Evolutionary conservation across 2,329 filamentous ascomycete species (phyloP).

Genomic region (Nothomitra cinnamomea): DNA sequence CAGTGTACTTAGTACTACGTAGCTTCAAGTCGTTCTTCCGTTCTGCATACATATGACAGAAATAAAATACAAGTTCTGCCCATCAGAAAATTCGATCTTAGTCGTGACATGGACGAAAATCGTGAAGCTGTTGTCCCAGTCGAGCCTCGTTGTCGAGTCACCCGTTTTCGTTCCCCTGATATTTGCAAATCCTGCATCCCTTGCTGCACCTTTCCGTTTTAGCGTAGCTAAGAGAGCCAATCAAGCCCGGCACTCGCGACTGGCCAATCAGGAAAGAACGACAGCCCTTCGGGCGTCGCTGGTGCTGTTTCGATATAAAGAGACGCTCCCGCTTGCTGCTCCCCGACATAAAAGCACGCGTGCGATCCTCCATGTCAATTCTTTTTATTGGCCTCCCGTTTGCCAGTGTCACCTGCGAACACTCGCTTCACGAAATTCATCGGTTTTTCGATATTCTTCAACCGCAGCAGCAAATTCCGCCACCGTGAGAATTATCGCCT

Average conservation of each 20-base stretch:
- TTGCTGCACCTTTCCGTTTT: slow-evolving; percentile 6
- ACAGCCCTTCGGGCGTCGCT: background rate
- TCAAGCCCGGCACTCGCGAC: background rate
- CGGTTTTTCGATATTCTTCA: background rate
- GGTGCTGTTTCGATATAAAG: slow-evolving; percentile 1
- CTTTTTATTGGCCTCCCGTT: background rate
- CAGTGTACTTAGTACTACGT: no score
- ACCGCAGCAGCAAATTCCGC: no score
- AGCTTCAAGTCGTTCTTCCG: no score
- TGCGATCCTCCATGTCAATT: slow-evolving; percentile 3
- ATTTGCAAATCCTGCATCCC: background rate
- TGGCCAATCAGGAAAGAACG: background rate
- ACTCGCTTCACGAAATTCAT: background rate
- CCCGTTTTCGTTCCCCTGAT: background rate
- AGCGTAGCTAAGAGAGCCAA: slow-evolving; percentile 4
- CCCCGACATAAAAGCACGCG: slow-evolving; percentile 2
- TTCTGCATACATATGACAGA: no score
- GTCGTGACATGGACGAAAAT: background rate
- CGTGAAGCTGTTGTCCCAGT: background rate
- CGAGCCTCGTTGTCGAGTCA: background rate
- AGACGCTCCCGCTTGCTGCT: background rate
- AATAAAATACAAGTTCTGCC: background rate
- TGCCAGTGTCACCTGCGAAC: slow-evolving; percentile 1
- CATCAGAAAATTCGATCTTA: background rate
- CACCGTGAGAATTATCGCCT: no score